Conservation (phyloP, 495 filamentous ascomycete genomes). For the Thermochaetoides thermophila region DNA sequence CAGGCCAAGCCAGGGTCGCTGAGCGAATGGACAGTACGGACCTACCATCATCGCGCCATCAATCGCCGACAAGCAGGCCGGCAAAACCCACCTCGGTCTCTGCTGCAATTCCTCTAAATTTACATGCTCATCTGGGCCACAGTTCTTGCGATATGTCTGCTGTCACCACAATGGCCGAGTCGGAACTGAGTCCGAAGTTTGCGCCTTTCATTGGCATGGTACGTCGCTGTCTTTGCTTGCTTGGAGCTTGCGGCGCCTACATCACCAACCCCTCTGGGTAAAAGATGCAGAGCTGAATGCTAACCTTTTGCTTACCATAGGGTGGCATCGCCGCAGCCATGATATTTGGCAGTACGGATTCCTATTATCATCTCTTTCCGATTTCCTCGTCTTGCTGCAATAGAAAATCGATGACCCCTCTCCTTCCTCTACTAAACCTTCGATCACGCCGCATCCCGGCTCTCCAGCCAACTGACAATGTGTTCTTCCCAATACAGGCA, state of each 20-base stretch:
- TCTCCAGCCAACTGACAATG: conserved; percentile 15
- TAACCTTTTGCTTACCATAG: conserved; percentile 33
- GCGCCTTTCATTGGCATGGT: conserved; percentile 98
- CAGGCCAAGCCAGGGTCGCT: too few species aligned
- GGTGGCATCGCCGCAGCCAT: conserved; percentile 84
- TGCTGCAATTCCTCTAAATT: background rate
- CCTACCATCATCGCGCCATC: too few species aligned
- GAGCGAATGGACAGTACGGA: too few species aligned
- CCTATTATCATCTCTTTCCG: conserved; percentile 1
- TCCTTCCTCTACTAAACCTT: background rate
- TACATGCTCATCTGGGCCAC: too few species aligned
- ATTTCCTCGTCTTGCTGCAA: conserved; percentile 3
- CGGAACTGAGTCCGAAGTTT: conserved; percentile 67
- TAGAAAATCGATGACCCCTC: too few species aligned
- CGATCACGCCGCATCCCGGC: background rate
- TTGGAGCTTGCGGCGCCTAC: background rate
- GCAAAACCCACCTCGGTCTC: too few species aligned
- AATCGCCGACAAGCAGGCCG: too few species aligned
- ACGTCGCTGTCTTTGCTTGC: background rate
- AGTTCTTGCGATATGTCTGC: too few species aligned
- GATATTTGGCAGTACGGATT: conserved; percentile 75
- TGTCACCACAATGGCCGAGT: conserved; percentile 43
- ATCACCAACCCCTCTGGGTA: background rate
- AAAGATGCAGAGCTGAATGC: too few species aligned
- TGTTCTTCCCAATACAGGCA: conserved; percentile 35